phyloP scores from a whole-genome alignment of 2,329 filamentous ascomycete species.

The Westerdykella aurantiaca region DNA sequence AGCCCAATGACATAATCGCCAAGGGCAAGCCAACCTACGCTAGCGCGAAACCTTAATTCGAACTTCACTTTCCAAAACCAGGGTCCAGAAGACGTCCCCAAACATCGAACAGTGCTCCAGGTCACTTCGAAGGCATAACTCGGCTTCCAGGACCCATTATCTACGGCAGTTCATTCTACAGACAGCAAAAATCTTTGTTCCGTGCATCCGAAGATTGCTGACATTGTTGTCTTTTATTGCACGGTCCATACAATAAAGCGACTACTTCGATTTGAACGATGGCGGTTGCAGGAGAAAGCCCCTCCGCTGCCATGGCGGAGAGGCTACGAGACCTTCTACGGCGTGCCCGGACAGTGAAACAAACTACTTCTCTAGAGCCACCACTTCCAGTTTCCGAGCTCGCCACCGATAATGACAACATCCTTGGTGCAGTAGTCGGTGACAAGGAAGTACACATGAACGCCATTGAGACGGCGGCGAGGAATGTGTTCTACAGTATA shows the following conservation, averaged over 20 bases:
- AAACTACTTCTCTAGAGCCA: constrained; percentile 39
- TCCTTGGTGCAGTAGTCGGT: constrained; percentile 20
- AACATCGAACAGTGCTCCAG: background rate
- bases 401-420: constrained; percentile 21
- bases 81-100: background rate
- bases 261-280: constrained; percentile 13
- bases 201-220: no score
- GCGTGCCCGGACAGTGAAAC: constrained; percentile 38
- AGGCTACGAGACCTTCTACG: constrained; percentile 39
- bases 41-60: constrained; percentile 6
- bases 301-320: constrained; percentile 22
- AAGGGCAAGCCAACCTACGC: background rate
- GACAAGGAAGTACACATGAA: constrained; percentile 54
- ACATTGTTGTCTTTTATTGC: no score
- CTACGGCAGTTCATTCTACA: no score
- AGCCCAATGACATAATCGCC: background rate
- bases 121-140: background rate
- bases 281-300: constrained; percentile 20
- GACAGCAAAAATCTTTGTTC: no score
- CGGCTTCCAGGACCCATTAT: no score
- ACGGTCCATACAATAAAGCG: no score
- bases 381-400: constrained; percentile 41
- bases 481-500: constrained; percentile 71
- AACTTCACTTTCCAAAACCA: background rate
- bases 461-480: constrained; percentile 76